Base-by-base conservation (phyloP, 176 grass and related monocot genomes). In the Cenchrus fungigraminus region DNA sequence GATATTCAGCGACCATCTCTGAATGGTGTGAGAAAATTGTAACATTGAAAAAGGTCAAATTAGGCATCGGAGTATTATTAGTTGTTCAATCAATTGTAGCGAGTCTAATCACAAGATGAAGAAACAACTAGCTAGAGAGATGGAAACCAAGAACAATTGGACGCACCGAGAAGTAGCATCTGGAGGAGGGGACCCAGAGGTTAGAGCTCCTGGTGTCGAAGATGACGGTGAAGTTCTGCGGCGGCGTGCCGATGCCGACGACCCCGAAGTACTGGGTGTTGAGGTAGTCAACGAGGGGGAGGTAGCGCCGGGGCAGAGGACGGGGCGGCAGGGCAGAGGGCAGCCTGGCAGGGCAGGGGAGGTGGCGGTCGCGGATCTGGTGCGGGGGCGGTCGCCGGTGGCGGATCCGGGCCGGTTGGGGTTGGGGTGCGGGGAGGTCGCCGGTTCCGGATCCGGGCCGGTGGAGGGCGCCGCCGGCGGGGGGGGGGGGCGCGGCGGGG, bases 121-220 rank as follows among this genome's bases (percentile, higher is more conserved):
- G 19, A 44, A 47, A 7, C 20, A 14, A 73, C 0, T 16, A 61
- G 8, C 6, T 34, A 34, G 32, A 34, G 32, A 34, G 32, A 34
- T 34, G 32, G 5, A 47, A 28, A 14, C 19, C 53, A 62, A 81
- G 43, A 56, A 85, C 32, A 34, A 34, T 34, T 34, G 32, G 32
- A 34, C 93, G 81, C 12, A 98, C 97, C 69, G 89, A 95, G 22
- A 98, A 92, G n/a, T 94, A 95, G 83, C 96, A 98, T 65, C 89
- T 98, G 7, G 89, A 63, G 4, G 97, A 98, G 31, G 97, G 93
- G 13, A 98, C 91, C 97, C 97, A 98, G n/a, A 98, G 68, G 71
- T 98, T 98, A 14, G 97, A 98, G 84, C 97, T 98, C 5, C 97
- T 93, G 1, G 97, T 98, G 57, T 98, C 97, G 8, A 95, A 98